phyloP scores from a whole-genome alignment of 1,284 basidiomycete genomes.

The Athelia psychrophila region DNA sequence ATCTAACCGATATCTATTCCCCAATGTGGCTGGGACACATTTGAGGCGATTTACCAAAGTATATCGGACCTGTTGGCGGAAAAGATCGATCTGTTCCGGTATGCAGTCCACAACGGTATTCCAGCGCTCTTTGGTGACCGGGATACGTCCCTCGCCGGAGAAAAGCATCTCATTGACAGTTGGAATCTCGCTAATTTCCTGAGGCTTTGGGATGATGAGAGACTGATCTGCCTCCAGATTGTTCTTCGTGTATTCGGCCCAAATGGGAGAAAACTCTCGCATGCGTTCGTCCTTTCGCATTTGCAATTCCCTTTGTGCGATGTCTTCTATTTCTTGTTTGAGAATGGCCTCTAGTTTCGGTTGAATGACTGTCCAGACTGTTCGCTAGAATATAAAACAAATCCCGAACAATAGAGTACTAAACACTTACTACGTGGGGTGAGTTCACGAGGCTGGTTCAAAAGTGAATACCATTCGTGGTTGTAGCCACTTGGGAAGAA shows the following conservation, averaged over 20 bases:
- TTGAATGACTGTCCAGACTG: background rate
- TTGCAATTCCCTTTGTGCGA: background rate
- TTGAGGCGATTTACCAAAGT: background rate
- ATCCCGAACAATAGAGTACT: background rate
- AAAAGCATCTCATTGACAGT: too few relatives aligned
- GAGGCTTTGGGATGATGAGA: too few relatives aligned
- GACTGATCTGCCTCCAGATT: too few relatives aligned
- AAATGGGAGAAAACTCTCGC: background rate
- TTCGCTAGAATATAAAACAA: background rate
- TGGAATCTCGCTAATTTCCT: too few relatives aligned
- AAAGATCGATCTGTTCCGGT: background rate
- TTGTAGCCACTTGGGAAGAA: background rate
- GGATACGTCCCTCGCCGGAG: background rate
- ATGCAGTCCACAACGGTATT: background rate
- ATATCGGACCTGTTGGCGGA: background rate
- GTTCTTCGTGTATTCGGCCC: background rate
- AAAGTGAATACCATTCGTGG: background rate
- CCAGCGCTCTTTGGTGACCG: background rate
- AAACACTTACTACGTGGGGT: background rate
- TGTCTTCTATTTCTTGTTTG: background rate
- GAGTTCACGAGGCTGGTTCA: background rate
- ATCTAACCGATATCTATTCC: background rate
- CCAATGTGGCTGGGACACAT: background rate
- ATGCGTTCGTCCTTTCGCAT: background rate
- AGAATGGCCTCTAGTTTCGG: background rate